Evolutionary conservation across 2,329 filamentous ascomycete genomes (phyloP), one percentile per base, ranked within the genome.

Genomic region (Myriosclerotinia duriaeana): DNA sequence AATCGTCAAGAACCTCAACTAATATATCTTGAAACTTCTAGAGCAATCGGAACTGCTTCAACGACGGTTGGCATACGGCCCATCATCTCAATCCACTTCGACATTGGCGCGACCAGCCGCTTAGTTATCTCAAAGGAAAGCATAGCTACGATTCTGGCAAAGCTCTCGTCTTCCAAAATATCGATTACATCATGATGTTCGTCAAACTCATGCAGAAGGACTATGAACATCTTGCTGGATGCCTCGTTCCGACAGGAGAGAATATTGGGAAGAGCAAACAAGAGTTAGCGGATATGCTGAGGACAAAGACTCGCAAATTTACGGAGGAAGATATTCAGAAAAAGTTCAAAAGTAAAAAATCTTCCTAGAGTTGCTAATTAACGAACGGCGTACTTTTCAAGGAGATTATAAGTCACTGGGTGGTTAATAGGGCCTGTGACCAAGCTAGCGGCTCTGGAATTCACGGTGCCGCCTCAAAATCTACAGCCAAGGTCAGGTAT

Each of bases 21-120:
- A 64, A 72, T 66, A 11, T 17, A 56, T 15, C 11, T 26, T 46
- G 46, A 6, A 38, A 46, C 17, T 48, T 42, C 20, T 72, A 92
- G 89, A 91, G 87, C 78, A 93, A 93, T 77, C 88, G 91, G 46
- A 89, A 89, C 77, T 93, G 89, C 79, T 93, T 89, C 83, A 93
- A 93, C 72, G 90, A 93, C 72, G 90, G 90, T 70, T 93, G 92
- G 77, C 90, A 93, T 78, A 93, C 89, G 8, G 91, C 89, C 22
- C 91, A 93, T 74, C 90, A 93, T 73, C 84, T 93, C 62, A 92
- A 93, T 78, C 90, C 89, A 0, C 83, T 85, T 38, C 86, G 91
- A 1, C 91, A 93, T 79, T 94, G 91, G 91, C 87, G 91, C 66
- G 89, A 93, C 26, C 91, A 93, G 72, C 91, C 91, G 0, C 81